These are phyloP conservation scores for Nowakowskiella sp. DNA, from an alignment of 192 early-diverging fungal species.

Conservation along the genomic window DNA sequence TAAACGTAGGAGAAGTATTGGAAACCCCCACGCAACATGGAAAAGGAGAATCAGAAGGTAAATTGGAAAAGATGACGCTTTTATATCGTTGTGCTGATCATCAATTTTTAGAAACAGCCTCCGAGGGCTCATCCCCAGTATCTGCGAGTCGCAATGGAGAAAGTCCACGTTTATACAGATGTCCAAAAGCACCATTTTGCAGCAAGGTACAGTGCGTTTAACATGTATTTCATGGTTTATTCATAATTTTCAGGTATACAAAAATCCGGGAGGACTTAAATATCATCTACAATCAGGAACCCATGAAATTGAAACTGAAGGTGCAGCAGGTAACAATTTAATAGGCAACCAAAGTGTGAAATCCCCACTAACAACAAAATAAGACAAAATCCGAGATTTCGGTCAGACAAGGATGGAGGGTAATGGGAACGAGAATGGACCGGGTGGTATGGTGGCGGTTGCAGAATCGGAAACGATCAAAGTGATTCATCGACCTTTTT, in stretches of 20 bases:
- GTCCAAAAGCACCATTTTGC: conserved; percentile 19
- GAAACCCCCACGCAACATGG: too few relatives aligned
- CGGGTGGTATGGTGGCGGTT: conserved; percentile 2
- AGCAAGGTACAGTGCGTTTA: conserved; percentile 9
- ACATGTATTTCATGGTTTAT: neutral
- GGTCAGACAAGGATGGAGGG: neutral
- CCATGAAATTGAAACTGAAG: conserved; percentile 25
- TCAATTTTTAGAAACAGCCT: too few relatives aligned
- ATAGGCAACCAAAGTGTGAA: conserved; percentile 7
- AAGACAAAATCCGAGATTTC: neutral
- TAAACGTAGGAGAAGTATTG: too few relatives aligned
- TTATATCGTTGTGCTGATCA: too few relatives aligned
- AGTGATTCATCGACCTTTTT: conserved; percentile 18
- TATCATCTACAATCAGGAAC: conserved; percentile 88
- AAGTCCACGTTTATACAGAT: too few relatives aligned
- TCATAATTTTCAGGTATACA: conserved; percentile 68
- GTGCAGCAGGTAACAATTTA: conserved; percentile 13
- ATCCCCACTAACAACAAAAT: neutral
- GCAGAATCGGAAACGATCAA: neutral
- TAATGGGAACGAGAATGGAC: neutral
- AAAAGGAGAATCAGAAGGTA: too few relatives aligned
- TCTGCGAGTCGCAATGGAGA: too few relatives aligned
- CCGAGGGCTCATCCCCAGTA: too few relatives aligned
- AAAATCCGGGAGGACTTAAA: conserved; percentile 96
- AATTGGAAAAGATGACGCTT: too few relatives aligned